phyloP scores from a whole-genome alignment of 2,329 filamentous ascomycete genomes.

The Beauveria rudraprayagi region DNA sequence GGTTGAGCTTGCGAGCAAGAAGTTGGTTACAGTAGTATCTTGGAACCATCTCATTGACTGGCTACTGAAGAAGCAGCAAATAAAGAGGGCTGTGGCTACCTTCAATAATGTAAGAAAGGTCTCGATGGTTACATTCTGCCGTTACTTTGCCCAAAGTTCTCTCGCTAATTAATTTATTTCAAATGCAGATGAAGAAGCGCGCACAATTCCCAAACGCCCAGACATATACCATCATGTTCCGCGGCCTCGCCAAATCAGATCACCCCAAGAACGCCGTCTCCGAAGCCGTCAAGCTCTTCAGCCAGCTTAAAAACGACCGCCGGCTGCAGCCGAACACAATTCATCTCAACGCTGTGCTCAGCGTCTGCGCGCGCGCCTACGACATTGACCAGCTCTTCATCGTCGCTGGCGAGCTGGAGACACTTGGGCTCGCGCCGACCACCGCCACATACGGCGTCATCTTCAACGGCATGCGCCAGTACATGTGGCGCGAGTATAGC shows the following conservation, averaged over 20 bases:
- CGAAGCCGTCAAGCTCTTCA: constrained; percentile 69
- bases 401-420: constrained; percentile 64
- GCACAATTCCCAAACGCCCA: constrained; percentile 69
- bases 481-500: constrained; percentile 19
- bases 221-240: constrained; percentile 79
- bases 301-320: constrained; percentile 58
- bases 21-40: constrained; percentile 58
- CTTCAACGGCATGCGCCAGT: constrained; percentile 60
- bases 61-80: constrained; percentile 50
- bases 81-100: constrained; percentile 64
- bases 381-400: constrained; percentile 78
- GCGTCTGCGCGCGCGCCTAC: constrained; percentile 64
- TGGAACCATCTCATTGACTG: constrained; percentile 85
- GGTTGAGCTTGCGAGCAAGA: constrained; percentile 59
- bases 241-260: constrained; percentile 58
- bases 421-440: constrained; percentile 55
- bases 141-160: too few species aligned
- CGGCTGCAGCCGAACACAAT: constrained; percentile 64
- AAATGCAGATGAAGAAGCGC: constrained; percentile 82
- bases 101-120: constrained; percentile 66
- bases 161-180: constrained; percentile 9
- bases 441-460: constrained; percentile 72
- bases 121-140: too few species aligned
- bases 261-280: constrained; percentile 52
- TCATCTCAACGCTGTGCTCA: constrained; percentile 83